Base-by-base conservation (phyloP, 768 basidiomycete genomes). In the Chalciporus sphaerocephalus region DNA sequence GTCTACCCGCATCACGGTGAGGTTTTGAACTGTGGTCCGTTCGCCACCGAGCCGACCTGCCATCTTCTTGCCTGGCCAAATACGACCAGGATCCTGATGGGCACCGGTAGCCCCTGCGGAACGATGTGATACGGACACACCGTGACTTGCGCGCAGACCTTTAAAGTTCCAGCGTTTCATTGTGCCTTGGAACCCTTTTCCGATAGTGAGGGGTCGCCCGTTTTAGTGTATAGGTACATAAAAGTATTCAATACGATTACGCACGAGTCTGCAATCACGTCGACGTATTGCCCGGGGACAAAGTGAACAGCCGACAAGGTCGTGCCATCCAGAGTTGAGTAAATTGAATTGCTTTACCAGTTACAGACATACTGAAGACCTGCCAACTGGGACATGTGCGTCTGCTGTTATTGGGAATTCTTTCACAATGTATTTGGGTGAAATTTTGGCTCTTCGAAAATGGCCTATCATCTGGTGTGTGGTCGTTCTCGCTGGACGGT, bases 11-110 rank as follows among this genome's bases (percentile, higher is more conserved):
- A 93, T 78, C 34, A 98, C 91, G 1, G 84, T 67, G 20, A 98
- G 81, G 61, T 97, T 98, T 59, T 95, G 92, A 12, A 77, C 75
- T 7, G 95, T 98, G 8, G 79, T 78, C 32, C 84, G 83, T 51
- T 80, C 75, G 45, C 83, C 86, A 40, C 96, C 96, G 74, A 97
- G 83, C 18, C 84, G 85, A 25, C 96, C 96, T 9, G 95, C 83
- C 95, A 96, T 97, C 74, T 97, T 98, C 72, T 93, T 96, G 28
- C 96, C 96, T 4, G 96, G 96, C 70, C 89, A 92, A 5, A 97
- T 76, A 58, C 96, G 83, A 38, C 96, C 96, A 20, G 96, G 95
- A 58, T 96, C 93, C 93, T 97, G 95, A 64, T 95, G 91, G 57
- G 87, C 87, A 66, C 96, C 96, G 7, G 89, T 94, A 6, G 93